A percentile compares a stretch with the other conserved stretches of the same genome.
These are phyloP conservation scores for Hymenoscyphus repandus DNA, from an alignment of 2,329 filamentous ascomycete genomes.

Conservation along the genomic window DNA sequence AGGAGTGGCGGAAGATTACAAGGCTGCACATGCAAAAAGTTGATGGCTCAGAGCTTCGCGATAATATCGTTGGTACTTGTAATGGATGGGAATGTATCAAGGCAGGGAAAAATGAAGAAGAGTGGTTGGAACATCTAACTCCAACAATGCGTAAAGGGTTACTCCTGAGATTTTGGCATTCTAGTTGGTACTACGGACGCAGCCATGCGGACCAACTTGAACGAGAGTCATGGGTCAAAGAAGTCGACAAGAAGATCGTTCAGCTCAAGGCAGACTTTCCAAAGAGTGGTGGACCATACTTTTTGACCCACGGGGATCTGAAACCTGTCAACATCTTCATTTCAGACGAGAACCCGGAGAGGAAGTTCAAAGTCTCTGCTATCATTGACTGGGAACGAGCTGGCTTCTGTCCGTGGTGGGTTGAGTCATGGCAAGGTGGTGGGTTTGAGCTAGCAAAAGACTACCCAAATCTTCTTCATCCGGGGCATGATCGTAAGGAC, in stretches of 20 bases:
- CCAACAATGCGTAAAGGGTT: constrained; percentile 1
- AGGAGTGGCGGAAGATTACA: constrained; percentile 6
- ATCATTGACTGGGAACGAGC: constrained; percentile 37
- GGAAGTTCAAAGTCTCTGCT: constrained; percentile 27
- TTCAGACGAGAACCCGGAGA: constrained; percentile 23
- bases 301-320: constrained; percentile 37
- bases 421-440: too few species aligned
- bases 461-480: too few species aligned
- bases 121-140: constrained; percentile 11
- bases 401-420: constrained; percentile 36
- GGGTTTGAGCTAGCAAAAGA: too few species aligned
- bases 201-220: not conserved
- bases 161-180: not conserved
- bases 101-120: constrained; percentile 7
- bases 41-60: constrained; percentile 5
- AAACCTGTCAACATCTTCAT: constrained; percentile 35
- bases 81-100: not conserved
- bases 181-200: not conserved
- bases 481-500: not conserved
- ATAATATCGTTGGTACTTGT: constrained; percentile 2
- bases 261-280: constrained; percentile 10
- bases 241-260: constrained; percentile 4
- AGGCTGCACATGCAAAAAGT: constrained; percentile 4
- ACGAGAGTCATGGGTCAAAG: not conserved
- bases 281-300: constrained; percentile 23